A percentile compares a stretch with the other conserved stretches of the same genome.
phyloP scores from a whole-genome alignment of 108 stramenopile species.

The Epithemia pelagica region DNA sequence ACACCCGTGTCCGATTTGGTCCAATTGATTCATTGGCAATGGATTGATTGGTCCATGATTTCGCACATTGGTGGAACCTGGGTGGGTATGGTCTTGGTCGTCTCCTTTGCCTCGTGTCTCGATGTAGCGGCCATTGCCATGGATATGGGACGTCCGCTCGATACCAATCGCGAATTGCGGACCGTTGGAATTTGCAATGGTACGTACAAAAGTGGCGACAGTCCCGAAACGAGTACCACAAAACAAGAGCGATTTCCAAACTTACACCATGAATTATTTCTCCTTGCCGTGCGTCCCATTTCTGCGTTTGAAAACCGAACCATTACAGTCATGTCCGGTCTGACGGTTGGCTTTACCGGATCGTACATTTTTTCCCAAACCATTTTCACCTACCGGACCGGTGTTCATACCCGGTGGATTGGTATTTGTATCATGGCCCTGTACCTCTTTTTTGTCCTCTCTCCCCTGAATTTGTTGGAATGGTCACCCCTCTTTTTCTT shows the following conservation, averaged over 20 bases:
- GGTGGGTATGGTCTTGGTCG: constrained; percentile 96
- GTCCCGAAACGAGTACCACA: too few species aligned
- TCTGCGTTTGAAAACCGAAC: background rate
- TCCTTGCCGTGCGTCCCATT: background rate
- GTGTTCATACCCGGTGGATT: constrained; percentile 65
- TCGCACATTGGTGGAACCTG: constrained; percentile 67
- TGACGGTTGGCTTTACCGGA: constrained; percentile 87
- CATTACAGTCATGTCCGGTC: constrained; percentile 61
- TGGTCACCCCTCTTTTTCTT: constrained; percentile 89
- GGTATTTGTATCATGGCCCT: constrained; percentile 64
- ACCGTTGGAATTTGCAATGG: constrained; percentile 91
- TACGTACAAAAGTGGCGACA: constrained; percentile 27
- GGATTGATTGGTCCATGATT: constrained; percentile 71
- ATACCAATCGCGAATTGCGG: constrained; percentile 84
- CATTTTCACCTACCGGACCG: constrained; percentile 94
- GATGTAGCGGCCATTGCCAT: constrained; percentile 91
- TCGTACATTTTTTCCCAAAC: constrained; percentile 97
- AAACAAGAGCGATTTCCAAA: too few species aligned
- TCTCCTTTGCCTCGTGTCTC: constrained; percentile 92
- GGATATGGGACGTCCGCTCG: constrained; percentile 88
- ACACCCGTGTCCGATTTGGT: constrained; percentile 64
- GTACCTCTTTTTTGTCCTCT: constrained; percentile 61
- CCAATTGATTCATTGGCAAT: constrained; percentile 55
- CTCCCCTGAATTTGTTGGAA: constrained; percentile 67
- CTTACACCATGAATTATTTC: too few species aligned